Percentiles rank a stretch among this genome's conserved stretches.
phyloP scores from a whole-genome alignment of 2,329 filamentous ascomycete species.

The Leptographium galeiforme region DNA sequence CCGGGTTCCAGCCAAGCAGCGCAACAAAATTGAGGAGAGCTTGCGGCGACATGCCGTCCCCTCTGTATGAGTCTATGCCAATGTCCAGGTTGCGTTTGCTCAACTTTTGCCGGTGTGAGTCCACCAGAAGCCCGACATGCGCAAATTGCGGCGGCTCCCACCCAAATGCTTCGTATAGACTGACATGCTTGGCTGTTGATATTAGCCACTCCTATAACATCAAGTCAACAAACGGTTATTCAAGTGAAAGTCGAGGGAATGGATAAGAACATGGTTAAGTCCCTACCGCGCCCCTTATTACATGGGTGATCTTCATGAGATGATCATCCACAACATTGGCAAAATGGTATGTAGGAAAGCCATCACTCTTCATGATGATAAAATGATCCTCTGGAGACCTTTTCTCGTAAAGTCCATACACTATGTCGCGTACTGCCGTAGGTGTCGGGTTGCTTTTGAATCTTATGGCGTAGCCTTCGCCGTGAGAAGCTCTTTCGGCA shows the following conservation, averaged over 20 bases:
- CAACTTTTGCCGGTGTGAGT: slow-evolving; percentile 57
- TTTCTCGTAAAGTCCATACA: slow-evolving; percentile 58
- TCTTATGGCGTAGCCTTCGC: slow-evolving; percentile 64
- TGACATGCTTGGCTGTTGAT: slow-evolving; percentile 64
- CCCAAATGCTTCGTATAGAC: slow-evolving; percentile 62
- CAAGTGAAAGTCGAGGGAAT: neutral
- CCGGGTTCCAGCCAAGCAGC: slow-evolving; percentile 70
- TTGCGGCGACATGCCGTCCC: slow-evolving; percentile 31
- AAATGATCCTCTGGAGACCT: slow-evolving; percentile 58
- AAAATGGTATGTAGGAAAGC: slow-evolving; percentile 89
- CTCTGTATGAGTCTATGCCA: slow-evolving; percentile 34
- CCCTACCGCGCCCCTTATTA: slow-evolving; percentile 70
- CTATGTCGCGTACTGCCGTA: slow-evolving; percentile 58
- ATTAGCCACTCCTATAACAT: slow-evolving; percentile 72
- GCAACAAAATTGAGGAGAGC: slow-evolving; percentile 68
- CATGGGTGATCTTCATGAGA: slow-evolving; percentile 88
- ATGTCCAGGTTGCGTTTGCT: slow-evolving; percentile 67
- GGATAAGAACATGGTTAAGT: slow-evolving; percentile 4
- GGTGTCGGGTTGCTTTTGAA: slow-evolving; percentile 53
- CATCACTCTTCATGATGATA: slow-evolving; percentile 82
- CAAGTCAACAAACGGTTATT: neutral
- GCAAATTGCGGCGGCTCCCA: slow-evolving; percentile 64
- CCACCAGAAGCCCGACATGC: slow-evolving; percentile 65
- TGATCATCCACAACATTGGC: slow-evolving; percentile 97
- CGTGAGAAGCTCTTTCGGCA: slow-evolving; percentile 51